Conservation (phyloP, 768 basidiomycete genomes). For the Saitozyma podzolica region DNA sequence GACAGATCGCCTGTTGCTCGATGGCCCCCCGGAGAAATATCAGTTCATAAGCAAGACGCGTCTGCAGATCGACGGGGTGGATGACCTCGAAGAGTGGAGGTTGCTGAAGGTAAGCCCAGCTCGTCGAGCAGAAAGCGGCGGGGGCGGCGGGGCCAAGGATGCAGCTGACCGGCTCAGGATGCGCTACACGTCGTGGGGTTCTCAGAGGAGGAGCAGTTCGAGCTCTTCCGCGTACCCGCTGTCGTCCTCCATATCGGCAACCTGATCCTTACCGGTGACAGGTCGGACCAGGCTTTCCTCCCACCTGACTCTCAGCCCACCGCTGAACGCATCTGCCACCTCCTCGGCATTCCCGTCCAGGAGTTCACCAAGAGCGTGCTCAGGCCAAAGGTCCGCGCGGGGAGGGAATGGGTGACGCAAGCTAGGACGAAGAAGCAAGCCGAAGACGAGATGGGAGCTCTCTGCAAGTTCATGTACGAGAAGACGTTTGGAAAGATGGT, state of each 20-base stretch:
- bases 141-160: background rate
- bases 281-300: conserved; percentile 72
- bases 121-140: background rate
- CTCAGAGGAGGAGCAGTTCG: conserved; percentile 74
- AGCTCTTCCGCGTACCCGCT: conserved; percentile 90
- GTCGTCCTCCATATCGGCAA: conserved; percentile 95
- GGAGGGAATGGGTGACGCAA: conserved; percentile 95
- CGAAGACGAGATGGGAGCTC: conserved; percentile 80
- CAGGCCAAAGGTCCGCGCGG: conserved; percentile 86
- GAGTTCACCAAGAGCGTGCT: conserved; percentile 88
- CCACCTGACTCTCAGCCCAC: conserved; percentile 59
- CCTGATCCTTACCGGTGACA: conserved; percentile 73
- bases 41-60: conserved; percentile 88
- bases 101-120: conserved; percentile 64
- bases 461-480: conserved; percentile 96
- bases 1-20: conserved; percentile 73
- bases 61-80: conserved; percentile 89
- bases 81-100: conserved; percentile 87
- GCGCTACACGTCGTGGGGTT: conserved; percentile 91
- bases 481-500: conserved; percentile 93
- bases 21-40: conserved; percentile 74
- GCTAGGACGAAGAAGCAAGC: conserved; percentile 89
- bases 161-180: conserved; percentile 55
- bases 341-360: conserved; percentile 80
- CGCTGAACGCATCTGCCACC: conserved; percentile 69